These are phyloP conservation scores for Fusarium piperis DNA, from an alignment of 2,329 filamentous ascomycete genomes.

Conservation along the genomic window DNA sequence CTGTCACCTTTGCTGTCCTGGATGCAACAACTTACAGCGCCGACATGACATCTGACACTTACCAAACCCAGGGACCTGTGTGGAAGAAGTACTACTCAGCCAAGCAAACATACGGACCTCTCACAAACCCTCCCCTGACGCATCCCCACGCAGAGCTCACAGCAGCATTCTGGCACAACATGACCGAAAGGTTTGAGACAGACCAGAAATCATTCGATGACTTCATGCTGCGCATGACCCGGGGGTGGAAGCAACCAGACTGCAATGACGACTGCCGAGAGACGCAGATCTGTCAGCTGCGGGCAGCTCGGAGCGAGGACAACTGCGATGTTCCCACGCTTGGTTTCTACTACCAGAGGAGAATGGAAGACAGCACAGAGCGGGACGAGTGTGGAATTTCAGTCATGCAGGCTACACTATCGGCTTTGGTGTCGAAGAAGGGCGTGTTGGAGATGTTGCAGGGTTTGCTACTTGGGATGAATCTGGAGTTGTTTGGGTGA, in stretches of 20 bases:
- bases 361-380: slow-evolving; percentile 24
- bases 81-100: slow-evolving; percentile 68
- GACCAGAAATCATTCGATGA: slow-evolving; percentile 55
- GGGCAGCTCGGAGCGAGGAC: slow-evolving; percentile 62
- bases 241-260: slow-evolving; percentile 53
- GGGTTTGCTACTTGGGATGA: slow-evolving; percentile 4
- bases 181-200: slow-evolving; percentile 59
- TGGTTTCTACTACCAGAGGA: slow-evolving; percentile 49
- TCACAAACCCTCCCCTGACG: slow-evolving; percentile 53
- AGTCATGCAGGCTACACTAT: slow-evolving; percentile 40
- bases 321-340: slow-evolving; percentile 56
- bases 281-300: slow-evolving; percentile 61
- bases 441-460: slow-evolving; percentile 40
- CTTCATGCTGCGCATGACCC: slow-evolving; percentile 58
- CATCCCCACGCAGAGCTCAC: slow-evolving; percentile 57
- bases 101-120: slow-evolving; percentile 61
- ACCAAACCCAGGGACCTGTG: slow-evolving; percentile 55
- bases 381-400: slow-evolving; percentile 46
- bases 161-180: slow-evolving; percentile 67
- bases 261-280: slow-evolving; percentile 56
- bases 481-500: slow-evolving; percentile 7
- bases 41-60: slow-evolving; percentile 57
- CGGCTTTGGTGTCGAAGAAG: slow-evolving; percentile 38
- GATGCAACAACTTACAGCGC: slow-evolving; percentile 65
- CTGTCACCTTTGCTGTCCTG: slow-evolving; percentile 63